phyloP scores from a whole-genome alignment of 2,329 filamentous ascomycete genomes.

The Clarireedia homoeocarpa region DNA sequence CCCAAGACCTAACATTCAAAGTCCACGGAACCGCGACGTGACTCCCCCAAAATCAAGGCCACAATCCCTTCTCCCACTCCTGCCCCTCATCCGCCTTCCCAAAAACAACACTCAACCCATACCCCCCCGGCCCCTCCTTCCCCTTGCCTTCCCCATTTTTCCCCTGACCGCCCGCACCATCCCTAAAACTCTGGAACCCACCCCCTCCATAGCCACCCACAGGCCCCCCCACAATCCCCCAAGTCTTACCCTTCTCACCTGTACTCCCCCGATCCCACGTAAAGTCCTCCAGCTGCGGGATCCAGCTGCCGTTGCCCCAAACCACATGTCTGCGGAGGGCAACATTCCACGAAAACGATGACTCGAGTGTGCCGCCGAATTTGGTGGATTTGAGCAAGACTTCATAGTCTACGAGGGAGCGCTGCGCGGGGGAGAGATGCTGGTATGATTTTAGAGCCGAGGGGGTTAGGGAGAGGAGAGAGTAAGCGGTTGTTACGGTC shows the following conservation, averaged over 20 bases:
- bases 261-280: not conserved
- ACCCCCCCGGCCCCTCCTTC: not conserved
- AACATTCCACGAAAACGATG: not conserved
- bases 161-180: not conserved
- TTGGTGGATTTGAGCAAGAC: constrained; percentile 2
- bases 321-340: constrained; percentile 1
- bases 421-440: not conserved
- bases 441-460: not conserved
- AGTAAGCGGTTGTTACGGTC: not conserved
- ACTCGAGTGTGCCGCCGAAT: constrained; percentile 4
- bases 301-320: constrained; percentile 8
- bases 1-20: not conserved
- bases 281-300: not conserved
- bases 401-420: not conserved
- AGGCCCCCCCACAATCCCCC: not conserved
- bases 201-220: constrained; percentile 5
- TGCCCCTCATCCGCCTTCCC: not conserved
- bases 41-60: not conserved
- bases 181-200: constrained; percentile 9
- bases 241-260: not conserved
- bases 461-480: not conserved
- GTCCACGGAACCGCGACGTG: not conserved
- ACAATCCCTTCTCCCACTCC: constrained; percentile 7
- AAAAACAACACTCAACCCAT: constrained; percentile 9
- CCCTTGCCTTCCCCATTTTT: not conserved